A percentile compares a stretch with the other conserved stretches of the same genome.
Evolutionary conservation across 1,284 basidiomycete species (phyloP).

Genomic region (Malassezia cuniculi): DNA sequence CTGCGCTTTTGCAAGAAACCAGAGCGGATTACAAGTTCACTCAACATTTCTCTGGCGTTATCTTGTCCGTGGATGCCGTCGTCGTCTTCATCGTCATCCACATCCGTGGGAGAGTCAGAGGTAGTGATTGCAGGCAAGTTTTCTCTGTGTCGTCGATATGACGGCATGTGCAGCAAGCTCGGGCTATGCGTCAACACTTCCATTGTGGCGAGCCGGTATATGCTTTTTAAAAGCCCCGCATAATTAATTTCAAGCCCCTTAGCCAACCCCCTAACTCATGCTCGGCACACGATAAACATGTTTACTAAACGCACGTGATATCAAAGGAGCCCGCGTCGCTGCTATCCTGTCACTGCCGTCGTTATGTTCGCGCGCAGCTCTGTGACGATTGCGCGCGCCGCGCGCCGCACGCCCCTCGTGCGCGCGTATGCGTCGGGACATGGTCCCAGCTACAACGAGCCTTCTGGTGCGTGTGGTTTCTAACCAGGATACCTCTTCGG

Average conservation of each 20-base stretch:
- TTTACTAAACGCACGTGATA: too few relatives aligned
- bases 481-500: constrained; percentile 33
- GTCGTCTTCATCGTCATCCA: constrained; percentile 62
- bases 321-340: not conserved
- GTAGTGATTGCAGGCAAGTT: too few relatives aligned
- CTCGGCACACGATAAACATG: too few relatives aligned
- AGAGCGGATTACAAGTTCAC: constrained; percentile 67
- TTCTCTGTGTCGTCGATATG: too few relatives aligned
- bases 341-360: not conserved
- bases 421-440: constrained; percentile 12
- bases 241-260: too few relatives aligned
- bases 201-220: too few relatives aligned
- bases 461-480: constrained; percentile 18
- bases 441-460: constrained; percentile 33
- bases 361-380: constrained; percentile 1
- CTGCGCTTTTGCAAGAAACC: constrained; percentile 93
- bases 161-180: too few relatives aligned
- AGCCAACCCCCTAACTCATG: too few relatives aligned
- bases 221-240: too few relatives aligned
- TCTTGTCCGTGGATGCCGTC: constrained; percentile 56
- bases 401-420: constrained; percentile 1
- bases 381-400: not conserved
- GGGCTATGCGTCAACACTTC: too few relatives aligned
- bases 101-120: too few relatives aligned
- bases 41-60: constrained; percentile 44